Percentiles rank a stretch among this genome's conserved stretches.
Evolutionary conservation across 306 rosid genomes (phyloP).

Genomic region (Medicago arabica): DNA sequence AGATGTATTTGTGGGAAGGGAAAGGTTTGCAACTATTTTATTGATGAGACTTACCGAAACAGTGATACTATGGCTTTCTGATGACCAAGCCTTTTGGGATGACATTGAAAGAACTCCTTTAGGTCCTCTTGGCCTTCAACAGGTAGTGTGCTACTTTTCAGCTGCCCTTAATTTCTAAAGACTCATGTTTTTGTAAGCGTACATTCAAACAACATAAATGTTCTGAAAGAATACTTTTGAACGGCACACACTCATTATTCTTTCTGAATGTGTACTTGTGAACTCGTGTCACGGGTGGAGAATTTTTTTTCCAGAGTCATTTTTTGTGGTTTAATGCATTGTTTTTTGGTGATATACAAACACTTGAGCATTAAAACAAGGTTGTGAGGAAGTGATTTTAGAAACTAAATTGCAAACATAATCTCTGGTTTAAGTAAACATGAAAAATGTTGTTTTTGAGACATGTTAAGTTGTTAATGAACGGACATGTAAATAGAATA

Average conservation of each 20-base stretch:
- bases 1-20: conserved; percentile 87
- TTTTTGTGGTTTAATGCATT: neutral
- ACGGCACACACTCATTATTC: neutral
- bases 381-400: conserved; percentile 3
- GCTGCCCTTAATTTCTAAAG: neutral
- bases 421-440: neutral
- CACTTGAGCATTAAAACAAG: neutral
- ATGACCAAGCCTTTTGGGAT: conserved; percentile 90
- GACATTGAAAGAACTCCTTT: conserved; percentile 71
- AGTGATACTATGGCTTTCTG: conserved; percentile 83
- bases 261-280: neutral
- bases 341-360: neutral
- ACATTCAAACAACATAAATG: neutral
- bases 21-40: conserved; percentile 83
- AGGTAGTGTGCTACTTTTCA: conserved; percentile 49
- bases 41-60: conserved; percentile 90
- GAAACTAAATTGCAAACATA: neutral
- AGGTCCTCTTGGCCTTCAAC: conserved; percentile 93
- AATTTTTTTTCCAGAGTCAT: neutral
- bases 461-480: neutral
- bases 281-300: neutral
- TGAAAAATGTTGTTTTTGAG: neutral
- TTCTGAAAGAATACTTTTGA: neutral
- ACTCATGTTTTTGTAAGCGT: neutral
- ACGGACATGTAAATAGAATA: neutral